Conservation (phyloP, 306 rosid species). For the Malus sieversii region DNA sequence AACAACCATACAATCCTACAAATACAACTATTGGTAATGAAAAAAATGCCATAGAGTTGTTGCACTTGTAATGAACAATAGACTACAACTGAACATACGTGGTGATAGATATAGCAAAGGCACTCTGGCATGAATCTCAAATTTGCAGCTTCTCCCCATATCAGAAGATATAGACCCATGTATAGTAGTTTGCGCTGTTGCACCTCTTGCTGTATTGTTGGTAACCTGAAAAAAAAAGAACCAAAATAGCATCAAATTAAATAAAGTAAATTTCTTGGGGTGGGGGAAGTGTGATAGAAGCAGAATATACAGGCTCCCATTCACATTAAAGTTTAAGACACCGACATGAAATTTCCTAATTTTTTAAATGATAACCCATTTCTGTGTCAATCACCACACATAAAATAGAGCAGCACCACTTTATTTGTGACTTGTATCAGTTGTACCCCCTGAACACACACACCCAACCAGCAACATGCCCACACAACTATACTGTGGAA, state of each 20-base stretch:
- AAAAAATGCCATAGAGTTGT: neutral
- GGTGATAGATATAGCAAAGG: slow-evolving; percentile 96
- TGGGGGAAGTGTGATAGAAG: neutral
- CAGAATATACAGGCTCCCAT: neutral
- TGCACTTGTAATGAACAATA: neutral
- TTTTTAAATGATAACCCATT: neutral
- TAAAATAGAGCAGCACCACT: neutral
- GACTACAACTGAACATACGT: slow-evolving; percentile 38
- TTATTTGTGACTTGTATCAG: neutral
- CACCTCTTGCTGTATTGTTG: slow-evolving; percentile 98
- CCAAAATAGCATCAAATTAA: neutral
- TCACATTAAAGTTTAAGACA: neutral
- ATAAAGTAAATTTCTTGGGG: neutral
- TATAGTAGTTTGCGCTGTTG: slow-evolving; percentile 93
- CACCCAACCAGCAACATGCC: neutral
- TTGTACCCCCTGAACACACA: neutral
- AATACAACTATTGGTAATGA: neutral
- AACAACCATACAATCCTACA: neutral
- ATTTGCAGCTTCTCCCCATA: slow-evolving; percentile 99
- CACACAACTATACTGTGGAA: neutral
- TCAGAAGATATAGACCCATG: slow-evolving; percentile 94
- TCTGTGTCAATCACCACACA: neutral
- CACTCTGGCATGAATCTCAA: slow-evolving; percentile 99
- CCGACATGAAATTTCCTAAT: neutral
- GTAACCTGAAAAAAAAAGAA: slow-evolving; percentile 62